phyloP scores from a whole-genome alignment of 129 eudicot species.

The Chrysanthemum lavandulifolium region DNA sequence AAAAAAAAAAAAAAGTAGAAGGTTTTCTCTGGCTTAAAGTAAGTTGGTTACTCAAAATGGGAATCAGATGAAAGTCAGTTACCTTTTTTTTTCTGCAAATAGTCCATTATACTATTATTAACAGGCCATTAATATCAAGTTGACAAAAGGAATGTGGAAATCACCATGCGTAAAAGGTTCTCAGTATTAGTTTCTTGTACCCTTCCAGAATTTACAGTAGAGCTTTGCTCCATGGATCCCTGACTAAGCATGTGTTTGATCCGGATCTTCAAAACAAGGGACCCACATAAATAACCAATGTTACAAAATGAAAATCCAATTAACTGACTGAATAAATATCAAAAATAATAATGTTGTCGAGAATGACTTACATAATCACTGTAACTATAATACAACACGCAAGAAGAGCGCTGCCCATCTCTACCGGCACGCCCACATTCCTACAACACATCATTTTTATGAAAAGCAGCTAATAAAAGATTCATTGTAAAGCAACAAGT shows the following conservation, averaged over 20 bases:
- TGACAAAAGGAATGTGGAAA: background rate
- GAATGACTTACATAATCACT: conserved; percentile 77
- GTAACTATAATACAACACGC: conserved; percentile 84
- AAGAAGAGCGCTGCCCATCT: conserved; percentile 83
- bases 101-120: background rate
- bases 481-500: conserved; percentile 17
- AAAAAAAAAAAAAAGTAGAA: too few species aligned
- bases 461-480: background rate
- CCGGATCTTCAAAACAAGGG: conserved; percentile 58
- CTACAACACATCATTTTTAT: conserved; percentile 35
- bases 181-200: conserved; percentile 75
- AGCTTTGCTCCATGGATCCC: conserved; percentile 63
- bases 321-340: background rate
- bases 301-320: background rate
- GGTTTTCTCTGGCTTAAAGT: too few species aligned
- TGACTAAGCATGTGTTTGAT: conserved; percentile 95
- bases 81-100: too few species aligned
- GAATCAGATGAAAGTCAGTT: too few species aligned
- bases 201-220: conserved; percentile 61
- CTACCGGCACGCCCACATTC: conserved; percentile 99
- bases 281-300: background rate
- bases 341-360: background rate
- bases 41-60: too few species aligned
- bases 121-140: background rate
- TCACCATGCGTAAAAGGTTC: conserved; percentile 83